Evolutionary conservation across 2,329 filamentous ascomycete genomes (phyloP).

Genomic region (Neonectria magnoliae): DNA sequence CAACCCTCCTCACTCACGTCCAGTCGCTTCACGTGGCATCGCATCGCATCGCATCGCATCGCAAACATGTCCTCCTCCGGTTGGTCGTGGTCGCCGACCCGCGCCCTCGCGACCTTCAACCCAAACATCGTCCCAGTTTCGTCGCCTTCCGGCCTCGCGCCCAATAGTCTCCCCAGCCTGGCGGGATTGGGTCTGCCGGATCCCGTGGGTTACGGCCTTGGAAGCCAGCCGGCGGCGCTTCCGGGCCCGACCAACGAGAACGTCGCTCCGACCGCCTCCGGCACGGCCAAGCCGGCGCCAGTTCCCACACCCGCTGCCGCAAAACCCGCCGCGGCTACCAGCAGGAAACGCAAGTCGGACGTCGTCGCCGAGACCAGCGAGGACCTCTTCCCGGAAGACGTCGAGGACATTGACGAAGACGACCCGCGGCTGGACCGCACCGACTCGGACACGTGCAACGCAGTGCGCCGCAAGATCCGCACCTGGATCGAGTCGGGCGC

Average conservation of each 20-base stretch:
- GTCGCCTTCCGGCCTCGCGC: background rate
- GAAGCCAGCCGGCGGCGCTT: background rate
- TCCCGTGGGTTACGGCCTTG: background rate
- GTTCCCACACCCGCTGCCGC: background rate
- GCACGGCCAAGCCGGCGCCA: background rate
- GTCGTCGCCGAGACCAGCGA: conserved; percentile 17
- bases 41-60: background rate
- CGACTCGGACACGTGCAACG: conserved; percentile 38
- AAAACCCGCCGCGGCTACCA: background rate
- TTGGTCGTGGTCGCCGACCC: conserved; percentile 14
- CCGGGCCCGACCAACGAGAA: conserved; percentile 8
- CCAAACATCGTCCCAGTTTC: background rate
- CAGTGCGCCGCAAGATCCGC: conserved; percentile 38
- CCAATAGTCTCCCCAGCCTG: background rate
- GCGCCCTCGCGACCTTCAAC: background rate
- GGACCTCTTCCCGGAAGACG: conserved; percentile 35
- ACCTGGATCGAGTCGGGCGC: conserved; percentile 40
- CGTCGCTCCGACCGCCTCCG: background rate
- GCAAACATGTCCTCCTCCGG: conserved; percentile 7
- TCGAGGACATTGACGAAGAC: conserved; percentile 32
- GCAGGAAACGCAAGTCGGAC: conserved; percentile 40
- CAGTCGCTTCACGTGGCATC: background rate
- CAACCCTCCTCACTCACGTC: background rate
- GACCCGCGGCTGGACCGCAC: conserved; percentile 27
- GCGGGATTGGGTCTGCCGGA: background rate